Percentiles rank a stretch among this genome's conserved stretches.
phyloP scores from a whole-genome alignment of 768 basidiomycete species.

The Termitomyces sp. region DNA sequence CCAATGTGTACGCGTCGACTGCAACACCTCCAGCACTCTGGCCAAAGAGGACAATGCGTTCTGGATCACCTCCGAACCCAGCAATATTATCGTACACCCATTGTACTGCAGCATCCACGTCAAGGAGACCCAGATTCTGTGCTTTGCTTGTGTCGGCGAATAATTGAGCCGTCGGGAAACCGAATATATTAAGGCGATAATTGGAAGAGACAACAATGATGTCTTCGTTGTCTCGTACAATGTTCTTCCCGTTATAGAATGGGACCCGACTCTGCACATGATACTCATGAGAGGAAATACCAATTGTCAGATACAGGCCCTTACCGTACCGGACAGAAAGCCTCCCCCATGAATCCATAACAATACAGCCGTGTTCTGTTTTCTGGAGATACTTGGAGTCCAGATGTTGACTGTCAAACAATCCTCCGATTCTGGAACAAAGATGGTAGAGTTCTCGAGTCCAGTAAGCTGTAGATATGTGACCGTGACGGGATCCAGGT shows the following conservation, averaged over 20 bases:
- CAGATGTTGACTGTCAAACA: slow-evolving; percentile 37
- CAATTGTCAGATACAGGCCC: slow-evolving; percentile 4
- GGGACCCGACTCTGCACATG: slow-evolving; percentile 24
- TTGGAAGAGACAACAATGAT: slow-evolving; percentile 21
- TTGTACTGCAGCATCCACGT: slow-evolving; percentile 34
- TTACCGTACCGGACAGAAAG: slow-evolving; percentile 32
- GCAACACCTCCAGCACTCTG: slow-evolving; percentile 31
- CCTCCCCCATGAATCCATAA: slow-evolving; percentile 37
- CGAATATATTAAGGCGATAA: slow-evolving; percentile 19
- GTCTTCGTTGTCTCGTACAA: slow-evolving; percentile 32
- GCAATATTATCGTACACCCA: slow-evolving; percentile 44
- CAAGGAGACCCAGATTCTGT: slow-evolving; percentile 36
- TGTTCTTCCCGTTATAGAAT: slow-evolving; percentile 25
- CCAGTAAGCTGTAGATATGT: slow-evolving; percentile 25
- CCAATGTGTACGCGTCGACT: slow-evolving; percentile 25
- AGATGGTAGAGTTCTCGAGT: slow-evolving; percentile 14
- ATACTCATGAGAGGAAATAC: too few relatives aligned
- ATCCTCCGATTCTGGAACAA: slow-evolving; percentile 29
- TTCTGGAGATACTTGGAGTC: slow-evolving; percentile 27
- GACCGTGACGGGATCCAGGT: slow-evolving; percentile 12
- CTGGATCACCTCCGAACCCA: slow-evolving; percentile 20
- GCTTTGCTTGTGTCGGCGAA: slow-evolving; percentile 13
- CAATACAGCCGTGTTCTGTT: slow-evolving; percentile 31
- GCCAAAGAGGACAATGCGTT: slow-evolving; percentile 34
- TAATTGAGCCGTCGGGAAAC: slow-evolving; percentile 30